A percentile compares a stretch with the other conserved stretches of the same genome.
Conservation (phyloP, 2,329 filamentous ascomycete genomes). For the Talaromyces amestolkiae region DNA sequence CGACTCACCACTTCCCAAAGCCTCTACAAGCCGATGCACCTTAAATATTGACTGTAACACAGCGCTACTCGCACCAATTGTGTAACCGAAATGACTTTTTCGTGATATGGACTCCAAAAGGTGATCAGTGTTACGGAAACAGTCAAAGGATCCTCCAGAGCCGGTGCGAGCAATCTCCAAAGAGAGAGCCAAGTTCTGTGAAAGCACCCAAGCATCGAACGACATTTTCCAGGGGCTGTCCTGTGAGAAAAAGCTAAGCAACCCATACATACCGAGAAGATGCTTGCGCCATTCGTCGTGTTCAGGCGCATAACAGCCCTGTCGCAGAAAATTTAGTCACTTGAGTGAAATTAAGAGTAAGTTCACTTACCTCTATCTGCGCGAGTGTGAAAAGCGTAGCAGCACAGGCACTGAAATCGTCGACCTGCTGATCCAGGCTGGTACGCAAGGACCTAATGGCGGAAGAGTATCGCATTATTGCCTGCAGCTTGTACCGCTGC, state of each 20-base stretch:
- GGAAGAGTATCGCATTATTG: neutral
- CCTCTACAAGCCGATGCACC: neutral
- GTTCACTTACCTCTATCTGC: neutral
- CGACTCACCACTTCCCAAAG: neutral
- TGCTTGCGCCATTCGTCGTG: neutral
- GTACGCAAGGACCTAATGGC: neutral
- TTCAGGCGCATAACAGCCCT: slow-evolving; percentile 1
- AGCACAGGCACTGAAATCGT: neutral
- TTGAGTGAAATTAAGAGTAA: too few relatives aligned
- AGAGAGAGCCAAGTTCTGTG: neutral
- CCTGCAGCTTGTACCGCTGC: neutral
- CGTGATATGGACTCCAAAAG: too few relatives aligned
- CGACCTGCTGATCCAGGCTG: neutral
- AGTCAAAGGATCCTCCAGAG: neutral
- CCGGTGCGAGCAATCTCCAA: neutral
- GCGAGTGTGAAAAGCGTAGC: neutral
- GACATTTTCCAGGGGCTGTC: neutral
- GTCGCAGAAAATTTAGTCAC: neutral
- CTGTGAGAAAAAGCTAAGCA: neutral
- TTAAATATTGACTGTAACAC: neutral
- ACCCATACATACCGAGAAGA: neutral
- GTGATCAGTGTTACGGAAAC: neutral
- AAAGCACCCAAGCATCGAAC: neutral
- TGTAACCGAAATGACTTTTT: too few relatives aligned
- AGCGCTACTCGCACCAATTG: too few relatives aligned